These are phyloP conservation scores for Cordyceps militaris DNA, from an alignment of 2,329 filamentous ascomycete genomes.

Conservation along the genomic window DNA sequence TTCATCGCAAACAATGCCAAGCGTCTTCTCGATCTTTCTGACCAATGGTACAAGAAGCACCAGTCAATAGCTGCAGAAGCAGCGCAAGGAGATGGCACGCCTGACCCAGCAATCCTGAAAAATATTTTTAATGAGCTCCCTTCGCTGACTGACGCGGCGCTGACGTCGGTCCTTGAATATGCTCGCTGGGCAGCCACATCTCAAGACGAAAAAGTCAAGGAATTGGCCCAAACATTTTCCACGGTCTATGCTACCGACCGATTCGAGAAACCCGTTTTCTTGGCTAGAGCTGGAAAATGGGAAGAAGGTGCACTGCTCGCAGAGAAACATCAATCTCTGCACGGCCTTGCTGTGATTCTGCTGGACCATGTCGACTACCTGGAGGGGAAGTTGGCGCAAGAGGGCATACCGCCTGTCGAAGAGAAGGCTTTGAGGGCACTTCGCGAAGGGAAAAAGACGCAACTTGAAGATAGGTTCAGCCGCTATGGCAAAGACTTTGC, in stretches of 20 bases:
- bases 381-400: slow-evolving; percentile 22
- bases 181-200: slow-evolving; percentile 42
- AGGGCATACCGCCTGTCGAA: slow-evolving; percentile 24
- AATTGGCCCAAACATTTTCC: slow-evolving; percentile 38
- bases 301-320: slow-evolving; percentile 52
- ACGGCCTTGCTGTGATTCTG: slow-evolving; percentile 49
- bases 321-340: slow-evolving; percentile 49
- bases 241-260: slow-evolving; percentile 44
- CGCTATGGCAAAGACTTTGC: slow-evolving; percentile 60
- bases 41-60: slow-evolving; percentile 47
- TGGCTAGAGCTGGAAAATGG: slow-evolving; percentile 50
- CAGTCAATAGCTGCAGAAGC: slow-evolving; percentile 26
- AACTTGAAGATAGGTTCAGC: slow-evolving; percentile 50
- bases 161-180: slow-evolving; percentile 47
- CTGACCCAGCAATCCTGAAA: slow-evolving; percentile 35
- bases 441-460: slow-evolving; percentile 36
- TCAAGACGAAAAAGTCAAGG: slow-evolving; percentile 36
- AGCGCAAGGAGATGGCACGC: slow-evolving; percentile 25
- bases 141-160: slow-evolving; percentile 46
- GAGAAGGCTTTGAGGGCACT: slow-evolving; percentile 25
- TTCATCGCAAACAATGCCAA: slow-evolving; percentile 56
- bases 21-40: slow-evolving; percentile 51
- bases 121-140: slow-evolving; percentile 43
- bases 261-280: slow-evolving; percentile 43
- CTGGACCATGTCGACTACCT: slow-evolving; percentile 44